Base-by-base conservation (phyloP, 2,329 filamentous ascomycete genomes). In the Cytospora schulzeri region DNA sequence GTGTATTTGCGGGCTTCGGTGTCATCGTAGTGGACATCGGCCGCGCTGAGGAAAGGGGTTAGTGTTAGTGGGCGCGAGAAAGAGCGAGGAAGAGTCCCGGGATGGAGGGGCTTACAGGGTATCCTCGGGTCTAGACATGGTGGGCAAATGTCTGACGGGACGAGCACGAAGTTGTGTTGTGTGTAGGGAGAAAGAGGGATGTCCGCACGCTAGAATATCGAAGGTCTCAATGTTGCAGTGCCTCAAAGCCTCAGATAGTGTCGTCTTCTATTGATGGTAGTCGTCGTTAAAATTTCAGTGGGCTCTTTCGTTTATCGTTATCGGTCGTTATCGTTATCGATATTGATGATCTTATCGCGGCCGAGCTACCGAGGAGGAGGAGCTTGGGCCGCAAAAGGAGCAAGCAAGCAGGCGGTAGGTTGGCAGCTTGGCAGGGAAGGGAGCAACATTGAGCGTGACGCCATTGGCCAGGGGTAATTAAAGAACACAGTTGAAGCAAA, bases 21-120 rank as follows among this genome's bases (percentile, higher is more conserved):
- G 80, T 98, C 94, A 82, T 97, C 90, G 85, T 99, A 99, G 83
- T 96, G 96, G 74, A 98, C 90, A 80, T 99, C 95, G 69, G 95
- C 94, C 58, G 93, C 92, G 75, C 92, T 96, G 76, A 63, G 45
- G 63, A 57, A 45, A 53, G 61, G 45, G 45, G 62, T 62, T 28
- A 69, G 71, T 66, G 52, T 56, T 24, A 51, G 60, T 56, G 29
- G 22, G 17, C 45, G 66, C 63, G 69, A 69, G 67, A 66, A 58
- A 64, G 61, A 35, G 33, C 14, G 9, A 14, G 33, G 33, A 12
- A 35, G 33, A 60, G 60, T 56, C 52, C 31, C 66, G 63, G 38
- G 62, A 63, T 63, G n/a, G 62, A 64, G 55, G 63, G 41, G 63
- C 85, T 73, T 83, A 95, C 91, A 98, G 88, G 69, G 88, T 91